Percentiles rank a stretch among this genome's conserved stretches.
Evolutionary conservation across 2,329 filamentous ascomycete species (phyloP).

Genomic region (Aspergillus luchuensis): DNA sequence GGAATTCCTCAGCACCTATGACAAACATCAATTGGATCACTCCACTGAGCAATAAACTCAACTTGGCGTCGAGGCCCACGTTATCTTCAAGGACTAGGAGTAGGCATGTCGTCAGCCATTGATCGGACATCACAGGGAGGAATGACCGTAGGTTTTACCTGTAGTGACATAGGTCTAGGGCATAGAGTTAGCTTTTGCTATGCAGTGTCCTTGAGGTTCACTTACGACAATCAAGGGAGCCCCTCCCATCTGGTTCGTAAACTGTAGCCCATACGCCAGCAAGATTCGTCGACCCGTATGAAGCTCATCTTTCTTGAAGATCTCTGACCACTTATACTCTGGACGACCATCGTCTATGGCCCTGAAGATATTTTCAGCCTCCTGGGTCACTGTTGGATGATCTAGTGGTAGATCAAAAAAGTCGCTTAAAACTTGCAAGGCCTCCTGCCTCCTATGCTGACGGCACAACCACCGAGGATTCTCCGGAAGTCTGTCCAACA

Average conservation of each 20-base stretch:
- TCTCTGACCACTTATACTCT: slow-evolving; percentile 42
- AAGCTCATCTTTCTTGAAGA: slow-evolving; percentile 49
- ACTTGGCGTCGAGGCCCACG: slow-evolving; percentile 48
- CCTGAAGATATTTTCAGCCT: slow-evolving; percentile 44
- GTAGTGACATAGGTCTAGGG: slow-evolving; percentile 30
- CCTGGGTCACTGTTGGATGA: slow-evolving; percentile 29
- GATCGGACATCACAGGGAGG: neutral
- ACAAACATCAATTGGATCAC: slow-evolving; percentile 39
- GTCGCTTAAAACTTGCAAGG: slow-evolving; percentile 30
- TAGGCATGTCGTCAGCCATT: neutral
- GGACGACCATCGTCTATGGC: slow-evolving; percentile 44
- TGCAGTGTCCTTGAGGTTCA: neutral
- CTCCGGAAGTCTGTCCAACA: slow-evolving; percentile 35
- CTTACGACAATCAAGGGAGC: slow-evolving; percentile 52
- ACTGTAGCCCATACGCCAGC: slow-evolving; percentile 51
- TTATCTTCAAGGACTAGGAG: slow-evolving; percentile 47
- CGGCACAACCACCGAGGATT: slow-evolving; percentile 51
- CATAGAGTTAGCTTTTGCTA: neutral
- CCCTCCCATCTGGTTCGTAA: slow-evolving; percentile 55
- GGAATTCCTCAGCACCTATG: slow-evolving; percentile 22
- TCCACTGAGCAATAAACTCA: slow-evolving; percentile 52
- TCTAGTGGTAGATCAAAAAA: slow-evolving; percentile 28
- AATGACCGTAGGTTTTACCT: slow-evolving; percentile 18
- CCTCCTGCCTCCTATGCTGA: slow-evolving; percentile 37
- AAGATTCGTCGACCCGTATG: slow-evolving; percentile 50